These are phyloP conservation scores for Malassezia nana DNA, from an alignment of 1,284 basidiomycete species.

Conservation along the genomic window DNA sequence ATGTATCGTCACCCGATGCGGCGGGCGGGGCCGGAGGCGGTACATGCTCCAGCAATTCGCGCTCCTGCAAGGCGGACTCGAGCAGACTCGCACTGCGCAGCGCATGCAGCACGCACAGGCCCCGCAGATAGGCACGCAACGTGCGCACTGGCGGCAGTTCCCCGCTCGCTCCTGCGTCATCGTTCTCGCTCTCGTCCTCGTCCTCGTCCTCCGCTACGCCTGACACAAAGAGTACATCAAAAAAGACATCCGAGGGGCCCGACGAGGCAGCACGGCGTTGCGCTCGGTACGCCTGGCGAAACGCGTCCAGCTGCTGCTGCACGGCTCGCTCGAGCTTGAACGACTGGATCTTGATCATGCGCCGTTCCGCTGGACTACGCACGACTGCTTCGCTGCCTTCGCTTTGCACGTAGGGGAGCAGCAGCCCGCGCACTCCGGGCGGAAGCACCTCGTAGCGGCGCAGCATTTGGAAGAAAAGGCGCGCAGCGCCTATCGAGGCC, in stretches of 20 bases:
- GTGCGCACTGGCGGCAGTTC: conserved; percentile 4
- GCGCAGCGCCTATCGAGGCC: conserved; percentile 9
- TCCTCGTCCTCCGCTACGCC: conserved; percentile 28
- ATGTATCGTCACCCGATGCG: conserved; percentile 17
- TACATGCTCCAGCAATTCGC: conserved; percentile 28
- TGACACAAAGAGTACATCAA: conserved; percentile 22
- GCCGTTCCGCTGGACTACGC: conserved; percentile 3
- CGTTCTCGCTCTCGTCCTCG: conserved; percentile 16
- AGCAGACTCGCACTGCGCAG: conserved; percentile 19
- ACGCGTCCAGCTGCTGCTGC: conserved; percentile 24
- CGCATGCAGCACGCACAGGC: conserved; percentile 33
- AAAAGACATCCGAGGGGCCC: conserved; percentile 21
- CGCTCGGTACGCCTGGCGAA: conserved; percentile 18
- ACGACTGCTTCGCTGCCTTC: neutral
- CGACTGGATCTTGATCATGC: conserved; percentile 35
- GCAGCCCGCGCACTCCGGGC: conserved; percentile 6
- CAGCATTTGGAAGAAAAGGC: conserved; percentile 18
- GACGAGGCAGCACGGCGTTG: neutral
- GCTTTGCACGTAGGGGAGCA: neutral
- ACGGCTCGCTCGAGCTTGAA: conserved; percentile 34
- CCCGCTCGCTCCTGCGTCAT: conserved; percentile 1
- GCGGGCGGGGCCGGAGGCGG: conserved; percentile 17
- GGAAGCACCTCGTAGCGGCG: conserved; percentile 22
- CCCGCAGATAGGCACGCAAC: conserved; percentile 33
- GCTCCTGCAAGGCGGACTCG: conserved; percentile 28